A percentile compares a stretch with the other conserved stretches of the same genome.
phyloP scores from a whole-genome alignment of 176 grass and related monocot species.

The Avena sativa region DNA sequence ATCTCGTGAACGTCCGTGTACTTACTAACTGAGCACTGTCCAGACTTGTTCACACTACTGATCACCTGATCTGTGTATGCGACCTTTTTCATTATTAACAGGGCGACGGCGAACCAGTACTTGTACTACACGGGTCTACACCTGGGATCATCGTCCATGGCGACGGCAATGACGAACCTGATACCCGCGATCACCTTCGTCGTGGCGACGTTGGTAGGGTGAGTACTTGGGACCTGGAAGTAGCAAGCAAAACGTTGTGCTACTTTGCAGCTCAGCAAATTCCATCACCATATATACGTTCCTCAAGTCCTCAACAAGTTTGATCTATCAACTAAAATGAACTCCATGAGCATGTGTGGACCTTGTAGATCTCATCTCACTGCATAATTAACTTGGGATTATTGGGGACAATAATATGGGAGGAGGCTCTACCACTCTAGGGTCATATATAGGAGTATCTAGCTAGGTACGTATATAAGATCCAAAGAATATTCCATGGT shows the following conservation, averaged over 20 bases:
- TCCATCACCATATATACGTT: background rate
- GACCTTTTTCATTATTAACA: background rate
- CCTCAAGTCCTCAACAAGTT: background rate
- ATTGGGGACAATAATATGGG: background rate
- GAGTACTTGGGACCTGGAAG: conserved; percentile 4
- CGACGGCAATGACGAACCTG: conserved; percentile 73
- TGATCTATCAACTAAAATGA: background rate
- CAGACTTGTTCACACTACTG: background rate
- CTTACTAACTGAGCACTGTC: background rate
- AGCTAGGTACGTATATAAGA: background rate
- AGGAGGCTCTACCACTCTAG: background rate
- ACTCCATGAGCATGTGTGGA: background rate
- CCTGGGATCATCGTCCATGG: conserved; percentile 67
- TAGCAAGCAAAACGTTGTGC: background rate
- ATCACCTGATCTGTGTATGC: background rate
- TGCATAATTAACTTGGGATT: background rate
- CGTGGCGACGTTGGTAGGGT: conserved; percentile 72
- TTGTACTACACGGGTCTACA: conserved; percentile 62
- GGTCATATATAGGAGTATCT: background rate
- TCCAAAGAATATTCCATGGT: background rate
- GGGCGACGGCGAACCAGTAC: conserved; percentile 63
- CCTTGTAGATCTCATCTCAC: background rate
- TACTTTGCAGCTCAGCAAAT: background rate
- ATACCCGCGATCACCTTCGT: conserved; percentile 72
- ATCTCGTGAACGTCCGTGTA: background rate